Percentiles rank a stretch among this genome's conserved stretches.
Evolutionary conservation across 495 filamentous ascomycete species (phyloP).

Genomic region (Opeltia flavorubescens): DNA sequence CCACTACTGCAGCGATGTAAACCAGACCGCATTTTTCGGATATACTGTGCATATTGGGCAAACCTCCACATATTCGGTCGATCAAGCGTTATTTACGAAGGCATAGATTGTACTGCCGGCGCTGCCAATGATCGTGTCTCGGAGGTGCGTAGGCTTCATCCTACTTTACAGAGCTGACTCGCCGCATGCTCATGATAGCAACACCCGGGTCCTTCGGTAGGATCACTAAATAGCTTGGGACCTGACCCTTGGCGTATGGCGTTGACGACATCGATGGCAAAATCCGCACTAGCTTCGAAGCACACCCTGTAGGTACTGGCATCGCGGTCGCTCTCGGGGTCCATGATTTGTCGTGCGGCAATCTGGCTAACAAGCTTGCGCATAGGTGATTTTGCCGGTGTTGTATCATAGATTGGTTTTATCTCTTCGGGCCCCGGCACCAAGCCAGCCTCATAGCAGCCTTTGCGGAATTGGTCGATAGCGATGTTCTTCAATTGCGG

Average conservation of each 20-base stretch:
- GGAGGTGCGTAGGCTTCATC: too few relatives aligned
- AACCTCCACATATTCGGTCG: too few relatives aligned
- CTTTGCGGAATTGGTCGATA: constrained; percentile 34
- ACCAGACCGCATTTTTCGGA: too few relatives aligned
- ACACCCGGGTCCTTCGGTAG: constrained; percentile 28
- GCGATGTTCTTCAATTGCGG: constrained; percentile 32
- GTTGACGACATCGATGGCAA: constrained; percentile 33
- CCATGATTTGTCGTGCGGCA: constrained; percentile 37
- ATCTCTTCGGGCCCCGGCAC: constrained; percentile 37
- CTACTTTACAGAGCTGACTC: constrained; percentile 16
- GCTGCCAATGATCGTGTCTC: too few relatives aligned
- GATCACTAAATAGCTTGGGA: constrained; percentile 31
- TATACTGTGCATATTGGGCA: too few relatives aligned
- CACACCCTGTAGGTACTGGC: constrained; percentile 27
- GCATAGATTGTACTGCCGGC: too few relatives aligned
- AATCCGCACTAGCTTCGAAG: constrained; percentile 30
- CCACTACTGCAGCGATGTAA: too few relatives aligned
- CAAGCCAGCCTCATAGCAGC: constrained; percentile 25
- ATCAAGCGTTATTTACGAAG: too few relatives aligned
- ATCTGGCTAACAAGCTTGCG: constrained; percentile 31
- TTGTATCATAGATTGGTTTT: constrained; percentile 29
- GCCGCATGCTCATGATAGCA: constrained; percentile 30
- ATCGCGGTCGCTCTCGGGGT: constrained; percentile 29
- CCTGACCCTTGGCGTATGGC: constrained; percentile 31
- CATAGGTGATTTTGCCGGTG: constrained; percentile 24